Percentiles rank a stretch among this genome's conserved stretches.
Conservation (phyloP, 768 basidiomycete species). For the Agrocybe chaxingu region DNA sequence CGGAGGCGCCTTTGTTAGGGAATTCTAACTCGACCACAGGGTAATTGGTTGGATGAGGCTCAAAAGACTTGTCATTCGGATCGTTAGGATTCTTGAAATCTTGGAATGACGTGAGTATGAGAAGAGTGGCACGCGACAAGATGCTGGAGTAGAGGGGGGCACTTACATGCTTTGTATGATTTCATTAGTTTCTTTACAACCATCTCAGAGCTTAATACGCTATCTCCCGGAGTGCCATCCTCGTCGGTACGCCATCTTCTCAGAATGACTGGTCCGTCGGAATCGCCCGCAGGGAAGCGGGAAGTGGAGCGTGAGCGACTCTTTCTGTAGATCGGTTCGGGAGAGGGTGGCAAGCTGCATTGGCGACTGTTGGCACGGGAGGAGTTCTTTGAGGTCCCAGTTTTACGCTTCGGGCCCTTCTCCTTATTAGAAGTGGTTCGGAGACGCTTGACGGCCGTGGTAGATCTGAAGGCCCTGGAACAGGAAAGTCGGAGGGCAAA, state of each 20-base stretch:
- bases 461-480: slow-evolving; percentile 16
- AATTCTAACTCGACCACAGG: slow-evolving; percentile 77
- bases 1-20: slow-evolving; percentile 65
- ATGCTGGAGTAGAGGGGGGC: background rate
- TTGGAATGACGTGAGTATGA: slow-evolving; percentile 23
- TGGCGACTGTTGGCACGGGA: slow-evolving; percentile 46
- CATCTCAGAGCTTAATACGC: slow-evolving; percentile 59
- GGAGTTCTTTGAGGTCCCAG: slow-evolving; percentile 27
- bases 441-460: slow-evolving; percentile 40
- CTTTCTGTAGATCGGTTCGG: slow-evolving; percentile 53
- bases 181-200: slow-evolving; percentile 63
- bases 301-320: slow-evolving; percentile 70
- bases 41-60: slow-evolving; percentile 55
- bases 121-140: slow-evolving; percentile 4
- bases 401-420: slow-evolving; percentile 29
- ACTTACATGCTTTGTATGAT: slow-evolving; percentile 63
- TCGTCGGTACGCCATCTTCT: slow-evolving; percentile 51
- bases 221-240: slow-evolving; percentile 47
- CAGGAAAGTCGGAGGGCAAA: slow-evolving; percentile 12
- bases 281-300: slow-evolving; percentile 37
- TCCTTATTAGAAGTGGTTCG: slow-evolving; percentile 24
- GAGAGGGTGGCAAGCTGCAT: slow-evolving; percentile 37
- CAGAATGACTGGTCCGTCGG: slow-evolving; percentile 31
- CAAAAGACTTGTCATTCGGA: slow-evolving; percentile 58
- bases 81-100: slow-evolving; percentile 72